Percentiles rank a stretch among this genome's conserved stretches.
These are phyloP conservation scores for Solanum neorickii DNA, from an alignment of 257 asterid genomes.

Conservation along the genomic window DNA sequence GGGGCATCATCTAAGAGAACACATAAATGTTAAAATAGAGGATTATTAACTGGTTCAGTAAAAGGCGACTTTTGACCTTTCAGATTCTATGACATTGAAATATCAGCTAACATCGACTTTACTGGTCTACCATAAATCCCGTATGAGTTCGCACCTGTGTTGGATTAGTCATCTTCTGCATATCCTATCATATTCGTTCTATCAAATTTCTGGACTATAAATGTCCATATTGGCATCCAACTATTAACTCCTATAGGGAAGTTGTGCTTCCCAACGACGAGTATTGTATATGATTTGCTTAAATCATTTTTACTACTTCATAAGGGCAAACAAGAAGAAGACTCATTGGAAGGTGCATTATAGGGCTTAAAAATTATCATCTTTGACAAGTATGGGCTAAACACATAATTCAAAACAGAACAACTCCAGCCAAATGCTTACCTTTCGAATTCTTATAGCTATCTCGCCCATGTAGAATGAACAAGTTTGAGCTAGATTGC, in stretches of 20 bases:
- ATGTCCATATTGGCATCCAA: background rate
- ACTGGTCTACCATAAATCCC: background rate
- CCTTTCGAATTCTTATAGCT: constrained; percentile 87
- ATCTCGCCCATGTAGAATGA: constrained; percentile 88
- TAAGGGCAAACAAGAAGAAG: background rate
- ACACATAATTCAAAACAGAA: background rate
- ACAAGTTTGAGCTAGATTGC: constrained; percentile 65
- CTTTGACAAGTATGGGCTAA: background rate
- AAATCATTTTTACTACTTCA: background rate
- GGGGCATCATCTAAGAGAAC: background rate
- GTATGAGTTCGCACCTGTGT: background rate
- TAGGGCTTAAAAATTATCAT: background rate
- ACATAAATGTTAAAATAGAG: background rate
- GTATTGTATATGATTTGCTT: background rate
- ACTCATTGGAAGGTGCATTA: background rate
- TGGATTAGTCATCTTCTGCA: background rate
- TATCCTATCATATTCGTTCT: background rate
- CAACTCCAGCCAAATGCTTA: constrained; percentile 8
- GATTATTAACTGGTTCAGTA: background rate
- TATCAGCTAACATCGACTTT: background rate
- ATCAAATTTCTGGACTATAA: background rate
- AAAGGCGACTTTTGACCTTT: background rate
- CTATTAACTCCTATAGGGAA: background rate
- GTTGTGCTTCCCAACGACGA: background rate
- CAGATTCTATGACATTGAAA: background rate